A percentile compares a stretch with the other conserved stretches of the same genome.
Evolutionary conservation across 352 stramenopile species (phyloP).

Genomic region (Phytopythium chamaehyphon): DNA sequence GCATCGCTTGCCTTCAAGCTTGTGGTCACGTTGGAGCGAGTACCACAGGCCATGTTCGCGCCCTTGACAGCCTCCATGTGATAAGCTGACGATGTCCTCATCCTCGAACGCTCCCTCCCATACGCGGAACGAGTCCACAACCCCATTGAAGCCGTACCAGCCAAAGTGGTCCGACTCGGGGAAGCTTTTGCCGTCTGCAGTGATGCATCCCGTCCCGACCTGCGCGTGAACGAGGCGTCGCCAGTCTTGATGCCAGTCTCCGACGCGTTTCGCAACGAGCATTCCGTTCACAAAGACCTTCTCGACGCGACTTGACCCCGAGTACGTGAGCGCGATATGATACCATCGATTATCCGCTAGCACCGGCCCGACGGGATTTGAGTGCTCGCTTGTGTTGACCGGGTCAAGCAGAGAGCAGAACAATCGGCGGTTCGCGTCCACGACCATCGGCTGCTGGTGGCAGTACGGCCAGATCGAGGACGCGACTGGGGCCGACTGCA

Average conservation of each 20-base stretch:
- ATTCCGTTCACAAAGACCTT: slow-evolving; percentile 35
- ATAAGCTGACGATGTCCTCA: too few relatives aligned
- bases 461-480: slow-evolving; percentile 29
- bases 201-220: slow-evolving; percentile 36
- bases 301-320: slow-evolving; percentile 15
- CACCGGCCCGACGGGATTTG: slow-evolving; percentile 9
- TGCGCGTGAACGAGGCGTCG: slow-evolving; percentile 28
- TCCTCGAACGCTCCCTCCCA: slow-evolving; percentile 5
- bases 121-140: slow-evolving; percentile 29
- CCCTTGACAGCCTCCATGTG: too few relatives aligned
- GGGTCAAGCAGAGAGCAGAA: slow-evolving; percentile 44
- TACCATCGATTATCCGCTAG: slow-evolving; percentile 33
- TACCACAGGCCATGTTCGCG: too few relatives aligned
- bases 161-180: slow-evolving; percentile 22
- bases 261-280: slow-evolving; percentile 12
- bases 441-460: slow-evolving; percentile 34
- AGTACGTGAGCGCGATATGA: slow-evolving; percentile 40
- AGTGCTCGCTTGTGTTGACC: slow-evolving; percentile 5
- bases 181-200: slow-evolving; percentile 12
- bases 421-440: slow-evolving; percentile 31
- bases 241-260: slow-evolving; percentile 30
- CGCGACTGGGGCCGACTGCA: slow-evolving; percentile 28
- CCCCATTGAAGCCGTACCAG: slow-evolving; percentile 42
- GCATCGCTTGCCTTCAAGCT: too few relatives aligned
- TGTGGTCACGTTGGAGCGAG: too few relatives aligned